These are phyloP conservation scores for Thielaviopsis populi DNA, from an alignment of 2,329 filamentous ascomycete species.

Conservation along the genomic window DNA sequence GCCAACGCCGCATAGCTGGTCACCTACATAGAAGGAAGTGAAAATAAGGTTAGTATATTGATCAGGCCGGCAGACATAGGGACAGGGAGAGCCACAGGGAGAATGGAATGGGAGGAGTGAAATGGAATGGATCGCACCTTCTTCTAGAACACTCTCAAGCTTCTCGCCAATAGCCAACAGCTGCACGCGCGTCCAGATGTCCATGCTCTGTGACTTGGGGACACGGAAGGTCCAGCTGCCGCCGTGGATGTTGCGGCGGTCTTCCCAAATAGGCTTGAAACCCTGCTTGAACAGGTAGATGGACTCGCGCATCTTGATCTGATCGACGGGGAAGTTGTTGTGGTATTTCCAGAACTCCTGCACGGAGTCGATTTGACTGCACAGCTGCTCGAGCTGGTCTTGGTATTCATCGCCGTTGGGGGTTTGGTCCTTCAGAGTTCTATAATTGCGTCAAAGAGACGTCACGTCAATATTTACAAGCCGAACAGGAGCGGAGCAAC, in stretches of 20 bases:
- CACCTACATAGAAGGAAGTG: slow-evolving; percentile 34
- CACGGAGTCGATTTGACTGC: slow-evolving; percentile 56
- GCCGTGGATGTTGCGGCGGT: slow-evolving; percentile 70
- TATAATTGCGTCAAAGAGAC: slow-evolving; percentile 18
- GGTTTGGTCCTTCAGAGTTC: slow-evolving; percentile 32
- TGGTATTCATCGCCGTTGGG: slow-evolving; percentile 33
- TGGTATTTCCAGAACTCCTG: slow-evolving; percentile 76
- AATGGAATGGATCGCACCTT: slow-evolving; percentile 35
- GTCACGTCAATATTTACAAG: neutral
- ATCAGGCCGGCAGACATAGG: too few relatives aligned
- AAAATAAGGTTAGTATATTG: neutral
- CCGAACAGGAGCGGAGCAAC: neutral
- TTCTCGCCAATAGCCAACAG: slow-evolving; percentile 72
- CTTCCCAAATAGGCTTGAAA: slow-evolving; percentile 67
- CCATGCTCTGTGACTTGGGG: slow-evolving; percentile 55
- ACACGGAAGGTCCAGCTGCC: slow-evolving; percentile 90
- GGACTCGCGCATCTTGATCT: slow-evolving; percentile 62
- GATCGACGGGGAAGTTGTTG: slow-evolving; percentile 65
- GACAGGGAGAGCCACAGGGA: neutral
- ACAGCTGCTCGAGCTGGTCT: slow-evolving; percentile 45
- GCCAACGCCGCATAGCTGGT: slow-evolving; percentile 80
- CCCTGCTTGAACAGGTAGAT: slow-evolving; percentile 69
- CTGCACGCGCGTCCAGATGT: slow-evolving; percentile 70
- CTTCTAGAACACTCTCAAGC: slow-evolving; percentile 57
- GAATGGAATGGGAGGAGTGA: neutral